A percentile compares a stretch with the other conserved stretches of the same genome.
These are phyloP conservation scores for Calonectria fujianensis DNA, from an alignment of 2,329 filamentous ascomycete genomes.

Conservation along the genomic window DNA sequence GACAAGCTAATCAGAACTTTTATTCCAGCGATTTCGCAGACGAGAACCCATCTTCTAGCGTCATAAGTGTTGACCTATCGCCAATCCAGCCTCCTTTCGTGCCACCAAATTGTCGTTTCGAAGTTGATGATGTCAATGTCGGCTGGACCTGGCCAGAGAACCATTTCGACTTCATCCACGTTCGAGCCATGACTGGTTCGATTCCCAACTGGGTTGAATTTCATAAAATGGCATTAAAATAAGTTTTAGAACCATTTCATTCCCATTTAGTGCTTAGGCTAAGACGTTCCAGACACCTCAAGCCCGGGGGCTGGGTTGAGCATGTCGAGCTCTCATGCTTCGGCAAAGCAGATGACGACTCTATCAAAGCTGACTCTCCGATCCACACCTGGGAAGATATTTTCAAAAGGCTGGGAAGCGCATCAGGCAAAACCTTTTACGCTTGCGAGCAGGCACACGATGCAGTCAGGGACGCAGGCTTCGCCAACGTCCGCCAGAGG, in stretches of 20 bases:
- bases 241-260: constrained; percentile 66
- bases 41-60: constrained; percentile 66
- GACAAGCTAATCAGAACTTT: constrained; percentile 38
- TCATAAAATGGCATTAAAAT: constrained; percentile 67
- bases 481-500: constrained; percentile 38
- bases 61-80: constrained; percentile 73
- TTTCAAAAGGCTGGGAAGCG: constrained; percentile 43
- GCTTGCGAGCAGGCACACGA: constrained; percentile 45
- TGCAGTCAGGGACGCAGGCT: constrained; percentile 45
- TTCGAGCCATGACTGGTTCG: constrained; percentile 71
- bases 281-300: constrained; percentile 29
- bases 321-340: constrained; percentile 41
- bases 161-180: constrained; percentile 76
- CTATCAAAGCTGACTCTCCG: constrained; percentile 45
- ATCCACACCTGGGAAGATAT: constrained; percentile 49
- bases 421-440: constrained; percentile 46
- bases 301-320: constrained; percentile 42
- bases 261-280: not conserved
- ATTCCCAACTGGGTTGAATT: constrained; percentile 72
- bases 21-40: constrained; percentile 56
- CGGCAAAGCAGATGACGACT: constrained; percentile 51
- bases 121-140: constrained; percentile 77
- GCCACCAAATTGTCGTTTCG: constrained; percentile 77
- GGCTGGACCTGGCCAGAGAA: constrained; percentile 67
- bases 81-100: constrained; percentile 75